Evolutionary conservation across 768 basidiomycete species (phyloP).

Genomic region (Ephemerocybe angulata): DNA sequence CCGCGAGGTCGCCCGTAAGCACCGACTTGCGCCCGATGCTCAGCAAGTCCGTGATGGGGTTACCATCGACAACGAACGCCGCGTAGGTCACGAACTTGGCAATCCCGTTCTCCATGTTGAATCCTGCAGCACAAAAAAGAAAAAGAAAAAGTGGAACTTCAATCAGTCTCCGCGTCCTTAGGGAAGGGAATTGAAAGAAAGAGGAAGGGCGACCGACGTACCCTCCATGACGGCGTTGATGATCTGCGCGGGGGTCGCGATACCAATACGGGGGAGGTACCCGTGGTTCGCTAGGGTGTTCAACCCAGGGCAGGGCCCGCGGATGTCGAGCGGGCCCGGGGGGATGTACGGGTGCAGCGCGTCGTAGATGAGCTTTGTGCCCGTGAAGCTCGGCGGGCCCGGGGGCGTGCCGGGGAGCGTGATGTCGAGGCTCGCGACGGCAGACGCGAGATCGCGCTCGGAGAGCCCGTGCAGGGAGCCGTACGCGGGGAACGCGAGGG

Average conservation of each 20-base stretch:
- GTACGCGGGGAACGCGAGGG: background rate
- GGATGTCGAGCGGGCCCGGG: background rate
- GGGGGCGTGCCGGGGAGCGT: constrained; percentile 1
- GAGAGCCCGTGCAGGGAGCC: background rate
- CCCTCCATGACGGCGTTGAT: constrained; percentile 5
- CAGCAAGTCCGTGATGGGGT: constrained; percentile 14
- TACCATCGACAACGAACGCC: constrained; percentile 18
- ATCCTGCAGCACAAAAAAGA: no score
- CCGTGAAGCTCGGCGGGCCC: constrained; percentile 1
- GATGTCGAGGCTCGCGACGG: background rate
- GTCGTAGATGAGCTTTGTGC: constrained; percentile 12
- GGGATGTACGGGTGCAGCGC: constrained; percentile 15
- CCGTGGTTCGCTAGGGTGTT: constrained; percentile 11
- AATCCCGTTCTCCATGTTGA: constrained; percentile 16
- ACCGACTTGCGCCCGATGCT: constrained; percentile 19
- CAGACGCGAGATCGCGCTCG: background rate
- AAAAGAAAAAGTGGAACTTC: background rate
- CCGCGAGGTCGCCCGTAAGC: constrained; percentile 16
- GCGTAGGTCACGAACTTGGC: constrained; percentile 15
- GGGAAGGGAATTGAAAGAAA: no score
- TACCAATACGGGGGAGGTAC: constrained; percentile 7
- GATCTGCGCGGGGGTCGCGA: constrained; percentile 6
- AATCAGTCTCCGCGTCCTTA: background rate
- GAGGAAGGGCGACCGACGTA: background rate
- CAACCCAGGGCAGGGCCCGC: constrained; percentile 8